Evolutionary conservation across 2,329 filamentous ascomycete species (phyloP), one percentile per base, ranked within the genome.

Genomic region (Parascedosporium putredinis): DNA sequence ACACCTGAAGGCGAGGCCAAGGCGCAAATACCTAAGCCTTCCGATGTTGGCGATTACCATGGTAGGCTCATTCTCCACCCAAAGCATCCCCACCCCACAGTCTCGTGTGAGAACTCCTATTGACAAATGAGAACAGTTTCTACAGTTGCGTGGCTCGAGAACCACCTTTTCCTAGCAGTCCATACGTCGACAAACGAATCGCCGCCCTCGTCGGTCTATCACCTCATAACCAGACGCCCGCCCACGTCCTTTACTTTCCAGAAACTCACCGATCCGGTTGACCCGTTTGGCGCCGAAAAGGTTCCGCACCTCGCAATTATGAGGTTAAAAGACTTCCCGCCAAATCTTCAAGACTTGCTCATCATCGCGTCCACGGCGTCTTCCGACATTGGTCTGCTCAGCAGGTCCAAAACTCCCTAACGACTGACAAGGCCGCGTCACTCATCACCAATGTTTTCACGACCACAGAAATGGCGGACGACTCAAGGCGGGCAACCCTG

Each of bases 121-220:
- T 36, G 23, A n/a, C n/a, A 9, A 10, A 16, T 10, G 31, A 42
- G 5, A 12, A 25, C 44, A 84, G 87, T 94, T 2, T 87, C 88
- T 3, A 84, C 85, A 14, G 74, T 98, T 36, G 76, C 77, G 33
- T 98, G 94, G 93, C 75, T 97, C 18, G 86, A 93, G 60, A 95
- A 93, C 57, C 71, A 94, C 57, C 70, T 91, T 2, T 94, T 96
- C 62, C 73, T 97, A 42, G 75, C 84, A 50, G 78, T 93, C 20
- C 84, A 96, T 64, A 88, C 86, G n/a, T 70, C 75, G 25, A 76
- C 75, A 53, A 73, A 74, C 50, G 75, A 77, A 34, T 71, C 74
- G 23, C 71, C 73, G 7, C 78, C 81, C 5, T 67, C 77, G 23
- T 88, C 86, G 1, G 73, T 76, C n/a, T 95, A 89, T 60, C 84